These are phyloP conservation scores for Gonapodya sp. DNA, from an alignment of 192 early-diverging fungal genomes.

Conservation along the genomic window DNA sequence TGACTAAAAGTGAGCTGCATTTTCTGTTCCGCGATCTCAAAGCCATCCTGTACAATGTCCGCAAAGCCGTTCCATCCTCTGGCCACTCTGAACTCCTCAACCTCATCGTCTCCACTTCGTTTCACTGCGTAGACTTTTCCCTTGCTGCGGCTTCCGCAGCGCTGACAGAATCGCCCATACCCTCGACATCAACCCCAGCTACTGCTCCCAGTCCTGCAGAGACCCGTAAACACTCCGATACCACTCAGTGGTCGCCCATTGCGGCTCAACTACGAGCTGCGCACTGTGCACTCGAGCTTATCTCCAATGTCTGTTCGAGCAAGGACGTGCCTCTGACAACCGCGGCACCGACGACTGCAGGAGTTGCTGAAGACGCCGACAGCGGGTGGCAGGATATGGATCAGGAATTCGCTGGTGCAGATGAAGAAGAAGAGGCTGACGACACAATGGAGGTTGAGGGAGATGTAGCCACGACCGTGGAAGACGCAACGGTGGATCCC, in stretches of 20 bases:
- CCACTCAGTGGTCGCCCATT: neutral
- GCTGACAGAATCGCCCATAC: neutral
- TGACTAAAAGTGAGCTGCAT: no score
- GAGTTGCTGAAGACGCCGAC: neutral
- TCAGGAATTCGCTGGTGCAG: neutral
- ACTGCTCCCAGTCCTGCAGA: neutral
- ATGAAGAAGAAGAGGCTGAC: neutral
- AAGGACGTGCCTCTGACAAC: neutral
- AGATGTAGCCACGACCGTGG: neutral
- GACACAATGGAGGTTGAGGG: neutral
- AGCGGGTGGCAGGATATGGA: neutral
- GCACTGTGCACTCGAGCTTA: neutral
- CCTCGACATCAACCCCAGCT: no score
- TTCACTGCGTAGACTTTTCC: neutral
- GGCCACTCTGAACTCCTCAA: neutral
- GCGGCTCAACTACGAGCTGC: neutral
- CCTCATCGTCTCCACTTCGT: neutral
- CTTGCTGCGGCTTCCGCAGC: neutral
- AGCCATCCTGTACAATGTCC: neutral
- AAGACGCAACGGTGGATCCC: neutral
- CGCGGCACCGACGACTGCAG: no score
- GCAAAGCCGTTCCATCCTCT: neutral
- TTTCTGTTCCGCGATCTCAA: no score
- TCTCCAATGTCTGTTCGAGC: neutral
- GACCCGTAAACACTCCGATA: neutral